These are phyloP conservation scores for Colletotrichum sp. DNA, from an alignment of 2,329 filamentous ascomycete genomes.

Conservation along the genomic window DNA sequence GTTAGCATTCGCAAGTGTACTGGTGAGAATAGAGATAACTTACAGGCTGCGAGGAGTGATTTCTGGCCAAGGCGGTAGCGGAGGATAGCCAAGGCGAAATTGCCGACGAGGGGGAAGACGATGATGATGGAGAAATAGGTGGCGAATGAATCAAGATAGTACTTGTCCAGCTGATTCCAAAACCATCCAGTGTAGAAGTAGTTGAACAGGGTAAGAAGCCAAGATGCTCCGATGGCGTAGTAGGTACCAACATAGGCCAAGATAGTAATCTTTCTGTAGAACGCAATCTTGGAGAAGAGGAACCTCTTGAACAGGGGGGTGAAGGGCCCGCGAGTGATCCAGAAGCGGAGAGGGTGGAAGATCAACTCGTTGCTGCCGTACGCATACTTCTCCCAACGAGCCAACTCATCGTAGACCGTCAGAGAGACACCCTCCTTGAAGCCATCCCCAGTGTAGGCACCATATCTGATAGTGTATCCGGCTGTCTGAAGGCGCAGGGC, in stretches of 20 bases:
- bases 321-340: conserved; percentile 67
- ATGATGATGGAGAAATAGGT: conserved; percentile 68
- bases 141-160: conserved; percentile 71
- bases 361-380: conserved; percentile 75
- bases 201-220: conserved; percentile 69
- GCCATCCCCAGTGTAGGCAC: conserved; percentile 69
- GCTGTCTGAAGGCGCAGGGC: conserved; percentile 72
- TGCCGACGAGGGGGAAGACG: conserved; percentile 68
- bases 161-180: conserved; percentile 46
- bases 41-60: conserved; percentile 42
- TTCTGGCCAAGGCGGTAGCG: conserved; percentile 65
- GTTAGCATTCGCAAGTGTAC: too few species aligned
- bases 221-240: conserved; percentile 72
- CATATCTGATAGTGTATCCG: conserved; percentile 72
- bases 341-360: conserved; percentile 69
- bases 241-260: conserved; percentile 70
- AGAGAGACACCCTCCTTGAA: conserved; percentile 78
- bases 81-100: conserved; percentile 64
- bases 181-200: conserved; percentile 47
- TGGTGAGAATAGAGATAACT: too few species aligned
- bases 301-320: conserved; percentile 68
- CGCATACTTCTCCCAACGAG: conserved; percentile 76
- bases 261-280: conserved; percentile 74
- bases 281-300: conserved; percentile 63
- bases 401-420: conserved; percentile 75